Evolutionary conservation across 164 flowering plant species (phyloP).

Genomic region (Vitis cinerea): DNA sequence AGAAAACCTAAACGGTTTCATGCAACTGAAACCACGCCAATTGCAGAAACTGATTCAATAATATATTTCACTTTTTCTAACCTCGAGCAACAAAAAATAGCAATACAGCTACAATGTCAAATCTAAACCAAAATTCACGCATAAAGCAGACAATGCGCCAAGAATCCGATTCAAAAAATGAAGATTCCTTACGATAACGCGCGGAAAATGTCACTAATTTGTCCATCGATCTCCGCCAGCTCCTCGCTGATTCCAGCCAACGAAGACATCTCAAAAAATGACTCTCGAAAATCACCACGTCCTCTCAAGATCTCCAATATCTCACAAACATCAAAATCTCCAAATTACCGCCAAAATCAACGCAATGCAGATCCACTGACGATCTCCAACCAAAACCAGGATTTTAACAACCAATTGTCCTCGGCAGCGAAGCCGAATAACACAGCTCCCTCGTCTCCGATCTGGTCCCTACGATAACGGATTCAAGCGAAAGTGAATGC

Average conservation of each 20-base stretch:
- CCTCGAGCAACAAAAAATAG: neutral
- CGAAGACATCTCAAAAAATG: constrained; percentile 40
- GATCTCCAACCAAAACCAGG: too few relatives aligned
- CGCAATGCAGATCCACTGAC: too few relatives aligned
- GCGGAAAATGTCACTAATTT: constrained; percentile 75
- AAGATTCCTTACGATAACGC: constrained; percentile 73
- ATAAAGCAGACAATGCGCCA: neutral
- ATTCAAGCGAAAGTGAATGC: neutral
- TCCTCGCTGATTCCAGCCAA: constrained; percentile 74
- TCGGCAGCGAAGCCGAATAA: too few relatives aligned
- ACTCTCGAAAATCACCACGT: neutral
- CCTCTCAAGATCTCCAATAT: neutral
- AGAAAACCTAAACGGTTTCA: too few relatives aligned
- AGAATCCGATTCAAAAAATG: neutral
- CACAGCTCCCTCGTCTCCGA: too few relatives aligned
- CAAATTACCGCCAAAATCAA: neutral
- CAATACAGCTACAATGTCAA: too few relatives aligned
- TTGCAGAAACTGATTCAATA: neutral
- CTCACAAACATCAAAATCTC: neutral
- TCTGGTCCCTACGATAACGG: neutral
- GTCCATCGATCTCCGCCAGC: constrained; percentile 83
- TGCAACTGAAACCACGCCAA: neutral
- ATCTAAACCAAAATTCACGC: neutral
- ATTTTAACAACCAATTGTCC: too few relatives aligned
- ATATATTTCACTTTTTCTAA: neutral